Evolutionary conservation across 2,329 filamentous ascomycete species (phyloP), one percentile per base, ranked within the genome.

Genomic region (Beauveria caledonica): DNA sequence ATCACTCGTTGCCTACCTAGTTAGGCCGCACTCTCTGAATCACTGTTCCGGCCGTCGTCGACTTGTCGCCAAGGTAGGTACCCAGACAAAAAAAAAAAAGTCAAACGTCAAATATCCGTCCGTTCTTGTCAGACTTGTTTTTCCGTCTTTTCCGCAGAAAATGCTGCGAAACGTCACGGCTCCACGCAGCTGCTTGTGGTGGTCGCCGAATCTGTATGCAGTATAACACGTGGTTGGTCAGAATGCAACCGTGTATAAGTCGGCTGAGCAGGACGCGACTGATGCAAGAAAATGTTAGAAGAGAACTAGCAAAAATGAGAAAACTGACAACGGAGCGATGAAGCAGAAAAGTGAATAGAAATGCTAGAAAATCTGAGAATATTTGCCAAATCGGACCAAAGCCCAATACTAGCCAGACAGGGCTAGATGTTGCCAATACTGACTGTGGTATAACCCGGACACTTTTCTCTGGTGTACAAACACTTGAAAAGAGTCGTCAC

Each of bases 161-260:
- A 10, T 40, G 29, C 15, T 58, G 55, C 55, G 5, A 29, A 29
- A 50, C 55, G 55, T 58, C 33, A 50, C 45, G 45, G 21, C 33
- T 50, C 55, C 45, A 58, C 45, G 45, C 27, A 13, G 17, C 42
- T 19, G 7, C 29, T 19, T 29, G 46, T 42, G 48, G 29, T 48
- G 10, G 25, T 53, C 49, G 57, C 49, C 27, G 45, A 48, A 52
- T 36, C 36, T 58, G 23, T 40, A 49, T 49, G 42, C 49, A 53
- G 57, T 60, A 60, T 53, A 60, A 60, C 57, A 60, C 57, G 49
- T 60, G 57, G 57, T 60, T 60, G 57, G 57, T 60, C 57, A 60
- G 49, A 60, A 60, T 53, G 40, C 19, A 60, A 40, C 57, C 19
- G 33, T 53, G 42, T 36, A 42, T 27, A 59, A 49, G 56, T 52